Evolutionary conservation across 257 asterid species (phyloP).

Genomic region (Scutellaria barbata): DNA sequence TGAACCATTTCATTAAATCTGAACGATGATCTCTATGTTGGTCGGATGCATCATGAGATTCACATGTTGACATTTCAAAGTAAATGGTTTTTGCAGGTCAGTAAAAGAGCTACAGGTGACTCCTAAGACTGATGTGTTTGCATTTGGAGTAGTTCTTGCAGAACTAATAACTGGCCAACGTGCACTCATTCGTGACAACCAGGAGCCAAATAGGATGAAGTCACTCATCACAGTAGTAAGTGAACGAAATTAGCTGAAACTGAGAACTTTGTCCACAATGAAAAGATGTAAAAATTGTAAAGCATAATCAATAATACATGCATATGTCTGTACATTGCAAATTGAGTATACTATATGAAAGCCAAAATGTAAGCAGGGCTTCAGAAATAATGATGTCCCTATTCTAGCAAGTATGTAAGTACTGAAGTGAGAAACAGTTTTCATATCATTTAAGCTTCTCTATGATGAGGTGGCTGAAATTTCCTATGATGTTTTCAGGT

Average conservation of each 20-base stretch:
- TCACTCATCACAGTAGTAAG: slow-evolving; percentile 82
- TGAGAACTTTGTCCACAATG: not conserved
- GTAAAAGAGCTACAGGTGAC: slow-evolving; percentile 89
- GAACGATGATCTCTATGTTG: not conserved
- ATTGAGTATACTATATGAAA: no score
- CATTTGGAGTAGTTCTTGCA: slow-evolving; percentile 85
- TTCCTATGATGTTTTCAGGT: slow-evolving; percentile 44
- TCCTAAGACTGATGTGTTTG: slow-evolving; percentile 81
- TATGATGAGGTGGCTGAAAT: slow-evolving; percentile 5
- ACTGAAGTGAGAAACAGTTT: no score
- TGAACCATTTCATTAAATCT: not conserved
- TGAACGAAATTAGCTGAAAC: slow-evolving; percentile 18
- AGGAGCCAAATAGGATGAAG: slow-evolving; percentile 69
- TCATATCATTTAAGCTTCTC: no score
- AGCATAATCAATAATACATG: not conserved
- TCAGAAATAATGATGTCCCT: no score
- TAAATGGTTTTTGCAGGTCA: slow-evolving; percentile 50
- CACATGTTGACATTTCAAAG: not conserved
- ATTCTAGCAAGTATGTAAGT: no score
- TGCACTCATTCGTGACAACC: slow-evolving; percentile 68
- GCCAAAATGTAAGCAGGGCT: no score
- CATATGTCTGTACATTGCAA: not conserved
- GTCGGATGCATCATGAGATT: not conserved
- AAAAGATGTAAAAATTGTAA: not conserved
- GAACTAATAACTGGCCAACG: slow-evolving; percentile 88